Evolutionary conservation across 2,329 filamentous ascomycete genomes (phyloP), one percentile per base, ranked within the genome.

Genomic region (Cercospora sp.): DNA sequence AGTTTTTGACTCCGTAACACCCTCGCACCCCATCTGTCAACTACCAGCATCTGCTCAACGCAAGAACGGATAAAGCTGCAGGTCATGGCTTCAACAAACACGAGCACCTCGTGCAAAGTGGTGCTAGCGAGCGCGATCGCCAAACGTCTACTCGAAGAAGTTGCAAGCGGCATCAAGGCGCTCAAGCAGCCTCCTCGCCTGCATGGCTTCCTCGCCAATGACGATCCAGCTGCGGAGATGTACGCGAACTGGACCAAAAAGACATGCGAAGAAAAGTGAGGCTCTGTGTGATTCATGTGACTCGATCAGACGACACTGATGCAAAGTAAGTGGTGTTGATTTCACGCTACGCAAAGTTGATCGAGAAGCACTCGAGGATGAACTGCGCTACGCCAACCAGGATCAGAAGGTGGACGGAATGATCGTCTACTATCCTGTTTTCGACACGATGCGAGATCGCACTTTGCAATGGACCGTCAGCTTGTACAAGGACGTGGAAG

Each of bases 351-450:
- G 91, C 74, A 88, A 89, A 77, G 89, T 97, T 63, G 87, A 91
- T 76, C 94, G 94, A 79, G 94, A 98, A 77, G 86, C 89, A 58
- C 91, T 98, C 71, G 95, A 99, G 84, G 92, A 97, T 75, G 89
- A 90, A 72, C 91, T 99, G 77, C 87, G 94, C 73, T 86, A 87
- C 73, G 94, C 94, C 77, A 99, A 99, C 81, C 83, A 87, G 34
- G 92, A 98, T 80, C 79, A 86, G 66, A 77, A 82, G 16, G 88
- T 97, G 71, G 92, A 97, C 81, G 94, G 87, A 69, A 97, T 97
- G 78, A 96, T 99, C 73, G 92, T 99, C 78, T 99, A 99, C 86
- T 99, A 98, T 81, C 95, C 95, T 66, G 96, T 99, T 81, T 98
- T 97, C 81, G 91, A 93, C 82, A 90, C 90, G 63, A 87, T 88